These are phyloP conservation scores for Allium fistulosum DNA, from an alignment of 106 monocot genomes.

Conservation along the genomic window DNA sequence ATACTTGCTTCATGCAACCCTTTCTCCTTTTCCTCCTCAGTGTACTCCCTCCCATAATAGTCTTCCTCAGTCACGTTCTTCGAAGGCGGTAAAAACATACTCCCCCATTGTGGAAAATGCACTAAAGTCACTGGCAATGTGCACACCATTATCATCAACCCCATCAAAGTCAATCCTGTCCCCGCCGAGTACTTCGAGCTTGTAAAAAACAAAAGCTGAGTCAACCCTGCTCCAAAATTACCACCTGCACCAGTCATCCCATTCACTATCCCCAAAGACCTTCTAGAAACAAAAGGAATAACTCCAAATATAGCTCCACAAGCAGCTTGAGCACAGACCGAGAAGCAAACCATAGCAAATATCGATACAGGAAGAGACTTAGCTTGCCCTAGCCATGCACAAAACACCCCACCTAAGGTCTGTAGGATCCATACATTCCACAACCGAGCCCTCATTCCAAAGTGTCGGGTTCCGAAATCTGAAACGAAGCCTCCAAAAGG, in stretches of 20 bases:
- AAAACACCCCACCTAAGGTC: not conserved
- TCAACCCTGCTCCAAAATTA: constrained; percentile 1
- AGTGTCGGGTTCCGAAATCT: not conserved
- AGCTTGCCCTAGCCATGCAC: constrained; percentile 2
- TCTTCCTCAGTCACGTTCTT: not conserved
- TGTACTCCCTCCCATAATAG: not conserved
- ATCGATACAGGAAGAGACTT: constrained; percentile 1
- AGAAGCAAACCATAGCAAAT: constrained; percentile 7
- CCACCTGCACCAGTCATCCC: constrained; percentile 6
- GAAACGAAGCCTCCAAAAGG: constrained; percentile 4
- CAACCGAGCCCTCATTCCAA: constrained; percentile 1
- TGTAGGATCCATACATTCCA: constrained; percentile 1
- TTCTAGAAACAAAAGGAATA: not conserved
- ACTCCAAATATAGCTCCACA: constrained; percentile 2
- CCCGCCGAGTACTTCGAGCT: constrained; percentile 4
- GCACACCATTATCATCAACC: constrained; percentile 1
- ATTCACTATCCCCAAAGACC: not conserved
- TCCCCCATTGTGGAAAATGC: constrained; percentile 8
- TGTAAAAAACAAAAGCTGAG: constrained; percentile 1
- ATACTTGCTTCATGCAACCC: not conserved
- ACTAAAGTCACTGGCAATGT: not conserved
- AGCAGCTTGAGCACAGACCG: not conserved
- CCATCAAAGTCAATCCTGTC: not conserved
- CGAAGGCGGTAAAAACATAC: not conserved
- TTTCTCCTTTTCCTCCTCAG: not conserved